These are phyloP conservation scores for Lophiostoma macrostomum DNA, from an alignment of 495 filamentous ascomycete genomes.

Conservation along the genomic window DNA sequence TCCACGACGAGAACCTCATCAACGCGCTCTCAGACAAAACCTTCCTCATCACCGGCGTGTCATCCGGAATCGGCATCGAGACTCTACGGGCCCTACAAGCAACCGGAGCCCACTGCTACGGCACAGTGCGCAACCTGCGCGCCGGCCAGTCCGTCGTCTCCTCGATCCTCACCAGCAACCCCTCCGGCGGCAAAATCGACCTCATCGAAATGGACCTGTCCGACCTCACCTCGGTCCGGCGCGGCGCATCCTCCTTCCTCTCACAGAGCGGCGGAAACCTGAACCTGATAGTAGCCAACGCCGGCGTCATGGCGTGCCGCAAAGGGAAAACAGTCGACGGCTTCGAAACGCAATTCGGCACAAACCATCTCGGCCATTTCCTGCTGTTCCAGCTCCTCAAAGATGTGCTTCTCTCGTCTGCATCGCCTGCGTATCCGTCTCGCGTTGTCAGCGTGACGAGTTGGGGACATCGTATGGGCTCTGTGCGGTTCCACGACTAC, in stretches of 20 bases:
- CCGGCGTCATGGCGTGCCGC: constrained; percentile 26
- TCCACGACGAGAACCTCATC: constrained; percentile 44
- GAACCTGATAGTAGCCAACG: constrained; percentile 29
- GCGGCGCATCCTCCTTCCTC: constrained; percentile 39
- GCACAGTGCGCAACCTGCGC: constrained; percentile 44
- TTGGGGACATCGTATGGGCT: constrained; percentile 4
- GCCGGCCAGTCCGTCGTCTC: constrained; percentile 37
- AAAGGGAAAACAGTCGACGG: constrained; percentile 25
- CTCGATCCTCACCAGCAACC: constrained; percentile 19
- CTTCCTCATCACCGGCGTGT: constrained; percentile 68
- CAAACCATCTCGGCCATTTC: constrained; percentile 34
- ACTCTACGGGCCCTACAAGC: constrained; percentile 48
- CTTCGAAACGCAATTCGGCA: constrained; percentile 31
- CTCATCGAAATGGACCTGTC: constrained; percentile 49
- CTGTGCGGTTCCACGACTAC: constrained; percentile 27
- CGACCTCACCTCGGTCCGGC: constrained; percentile 46
- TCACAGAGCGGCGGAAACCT: constrained; percentile 32
- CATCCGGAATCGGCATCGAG: constrained; percentile 54
- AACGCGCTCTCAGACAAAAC: constrained; percentile 50
- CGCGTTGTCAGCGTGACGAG: constrained; percentile 19
- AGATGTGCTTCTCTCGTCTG: constrained; percentile 16
- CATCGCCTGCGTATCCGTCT: constrained; percentile 16
- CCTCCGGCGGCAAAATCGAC: constrained; percentile 32
- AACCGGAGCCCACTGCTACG: constrained; percentile 50
- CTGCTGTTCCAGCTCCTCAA: constrained; percentile 34